A percentile compares a stretch with the other conserved stretches of the same genome.
Conservation (phyloP, 768 basidiomycete species). For the Tricholoma matsutake region DNA sequence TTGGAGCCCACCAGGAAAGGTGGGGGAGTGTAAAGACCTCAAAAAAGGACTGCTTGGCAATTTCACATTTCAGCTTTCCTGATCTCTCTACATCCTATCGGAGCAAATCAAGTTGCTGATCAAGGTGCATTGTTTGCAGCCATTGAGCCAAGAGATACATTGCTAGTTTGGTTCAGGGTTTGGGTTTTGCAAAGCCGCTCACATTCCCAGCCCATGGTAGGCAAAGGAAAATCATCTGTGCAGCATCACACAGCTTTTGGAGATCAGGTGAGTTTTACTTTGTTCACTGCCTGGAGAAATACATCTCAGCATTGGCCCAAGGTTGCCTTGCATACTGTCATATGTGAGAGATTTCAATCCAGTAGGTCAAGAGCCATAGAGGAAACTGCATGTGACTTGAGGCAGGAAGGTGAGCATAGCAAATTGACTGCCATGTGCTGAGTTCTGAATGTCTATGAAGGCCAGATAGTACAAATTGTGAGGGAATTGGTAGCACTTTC, state of each 20-base stretch:
- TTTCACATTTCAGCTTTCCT: background rate
- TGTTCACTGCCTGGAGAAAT: background rate
- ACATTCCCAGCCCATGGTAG: background rate
- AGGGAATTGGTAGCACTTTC: too few species aligned
- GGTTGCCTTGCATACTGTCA: background rate
- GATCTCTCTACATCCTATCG: background rate
- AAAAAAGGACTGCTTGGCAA: background rate
- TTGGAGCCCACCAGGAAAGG: too few species aligned
- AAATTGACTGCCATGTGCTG: too few species aligned
- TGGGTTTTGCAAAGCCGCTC: background rate
- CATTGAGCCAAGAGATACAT: background rate
- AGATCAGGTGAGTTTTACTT: background rate
- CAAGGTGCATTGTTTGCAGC: background rate
- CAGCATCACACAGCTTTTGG: background rate
- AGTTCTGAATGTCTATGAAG: too few species aligned
- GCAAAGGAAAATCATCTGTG: too few species aligned
- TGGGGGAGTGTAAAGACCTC: too few species aligned
- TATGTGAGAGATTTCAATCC: background rate
- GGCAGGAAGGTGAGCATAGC: background rate
- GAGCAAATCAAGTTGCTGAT: slow-evolving; percentile 2
- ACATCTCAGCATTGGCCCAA: background rate
- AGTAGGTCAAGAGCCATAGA: background rate
- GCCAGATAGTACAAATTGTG: too few species aligned
- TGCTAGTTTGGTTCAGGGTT: background rate
- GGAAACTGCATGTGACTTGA: background rate